Evolutionary conservation across 2,329 filamentous ascomycete species (phyloP), one percentile per base, ranked within the genome.

Genomic region (Ceratocystis cacaofunesta): DNA sequence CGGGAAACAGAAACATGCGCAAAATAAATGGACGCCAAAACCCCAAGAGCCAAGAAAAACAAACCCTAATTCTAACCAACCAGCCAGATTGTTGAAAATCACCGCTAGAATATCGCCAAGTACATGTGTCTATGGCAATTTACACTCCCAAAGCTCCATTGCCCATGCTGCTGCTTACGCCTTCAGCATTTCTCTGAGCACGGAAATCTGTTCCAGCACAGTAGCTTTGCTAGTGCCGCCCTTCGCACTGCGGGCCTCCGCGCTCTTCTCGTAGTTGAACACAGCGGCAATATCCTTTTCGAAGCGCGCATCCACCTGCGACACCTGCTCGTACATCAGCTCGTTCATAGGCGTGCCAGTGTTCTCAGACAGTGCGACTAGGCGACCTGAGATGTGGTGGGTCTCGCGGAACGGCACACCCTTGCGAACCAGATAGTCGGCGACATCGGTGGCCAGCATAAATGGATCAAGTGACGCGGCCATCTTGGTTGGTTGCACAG

Each of bases 231-330:
- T 91, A 28, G 89, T 94, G 32, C 90, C 89, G 28, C 90, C 91
- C 70, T 85, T 85, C 2, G 89, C 86, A 52, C 84, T 82, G 72
- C 87, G 84, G 78, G 87, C 81, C 80, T 96, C 90, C 5, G 95
- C 89, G 68, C 86, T 89, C 69, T 83, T 83, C 76, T 95, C 86
- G 72, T 94, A 95, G 75, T 95, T 82, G 72, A 96, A 88, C 30
- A 83, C 83, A 61, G 83, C 77, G 60, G 82, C 75, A 50, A 95
- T 83, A 72, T 94, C 89, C 67, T 85, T 80, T 36, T 82, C 85
- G 69, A 95, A 89, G 62, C 88, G 80, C 1, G 75, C 71, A 69
- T 92, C 88, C 2, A 95, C 82, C 3, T 75, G 78, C 76, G 87
- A 79, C 63, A 92, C 76, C 71, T 91, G 82, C 73, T 85, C 80